Conservation (phyloP, 179 eudicot genomes). For the Beta lomatogona region DNA sequence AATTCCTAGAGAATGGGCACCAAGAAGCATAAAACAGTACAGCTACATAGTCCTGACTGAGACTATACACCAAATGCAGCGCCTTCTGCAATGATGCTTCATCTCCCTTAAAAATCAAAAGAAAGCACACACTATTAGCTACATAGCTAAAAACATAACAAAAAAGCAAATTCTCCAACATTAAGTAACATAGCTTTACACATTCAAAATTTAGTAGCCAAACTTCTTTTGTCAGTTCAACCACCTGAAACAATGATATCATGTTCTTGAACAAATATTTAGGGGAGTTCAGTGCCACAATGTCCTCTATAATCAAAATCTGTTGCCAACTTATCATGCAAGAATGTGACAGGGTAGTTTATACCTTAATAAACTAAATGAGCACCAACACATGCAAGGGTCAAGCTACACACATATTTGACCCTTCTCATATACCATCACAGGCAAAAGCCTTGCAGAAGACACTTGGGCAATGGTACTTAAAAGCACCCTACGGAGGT, state of each 20-base stretch:
- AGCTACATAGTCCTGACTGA: constrained; percentile 62
- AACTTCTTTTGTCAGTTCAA: background rate
- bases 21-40: constrained; percentile 95
- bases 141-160: background rate
- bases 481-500: background rate
- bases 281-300: background rate
- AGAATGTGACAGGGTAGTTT: background rate
- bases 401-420: background rate
- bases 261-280: background rate
- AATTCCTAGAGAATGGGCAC: constrained; percentile 88
- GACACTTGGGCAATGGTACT: background rate
- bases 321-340: background rate
- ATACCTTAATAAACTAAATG: background rate
- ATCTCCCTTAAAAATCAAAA: constrained; percentile 62
- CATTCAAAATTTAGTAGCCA: background rate
- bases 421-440: background rate
- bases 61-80: constrained; percentile 54
- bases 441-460: background rate
- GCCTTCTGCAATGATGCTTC: constrained; percentile 81
- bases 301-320: background rate
- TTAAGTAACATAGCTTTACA: background rate
- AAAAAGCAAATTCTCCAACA: background rate
- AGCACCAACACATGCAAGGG: background rate
- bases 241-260: background rate
- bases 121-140: constrained; percentile 15